phyloP scores from a whole-genome alignment of 768 basidiomycete genomes.

The Tubosaeta sp. region DNA sequence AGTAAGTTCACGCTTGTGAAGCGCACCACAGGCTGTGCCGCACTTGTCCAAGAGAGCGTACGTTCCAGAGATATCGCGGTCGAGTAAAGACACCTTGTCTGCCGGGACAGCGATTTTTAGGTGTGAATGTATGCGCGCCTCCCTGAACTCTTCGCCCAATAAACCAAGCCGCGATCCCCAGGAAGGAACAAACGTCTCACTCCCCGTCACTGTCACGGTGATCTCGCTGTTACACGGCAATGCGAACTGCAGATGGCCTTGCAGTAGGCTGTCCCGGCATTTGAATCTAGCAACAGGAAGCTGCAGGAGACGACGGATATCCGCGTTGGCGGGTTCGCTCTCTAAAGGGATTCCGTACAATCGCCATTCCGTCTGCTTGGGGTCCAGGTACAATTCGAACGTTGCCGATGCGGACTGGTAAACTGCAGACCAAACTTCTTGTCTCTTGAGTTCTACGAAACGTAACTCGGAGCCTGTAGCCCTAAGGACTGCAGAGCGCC shows the following conservation, averaged over 20 bases:
- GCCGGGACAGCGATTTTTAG: conserved; percentile 58
- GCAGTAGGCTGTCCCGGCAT: conserved; percentile 53
- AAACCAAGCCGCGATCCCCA: conserved; percentile 86
- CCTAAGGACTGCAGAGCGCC: conserved; percentile 63
- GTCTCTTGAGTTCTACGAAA: conserved; percentile 82
- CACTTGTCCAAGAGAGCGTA: conserved; percentile 82
- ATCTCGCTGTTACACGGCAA: conserved; percentile 59
- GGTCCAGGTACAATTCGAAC: conserved; percentile 75
- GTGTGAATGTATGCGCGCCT: conserved; percentile 61
- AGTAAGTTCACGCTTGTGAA: conserved; percentile 60
- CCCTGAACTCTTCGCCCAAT: conserved; percentile 56
- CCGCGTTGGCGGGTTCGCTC: conserved; percentile 69
- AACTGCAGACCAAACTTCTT: conserved; percentile 80
- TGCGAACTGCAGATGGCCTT: conserved; percentile 77
- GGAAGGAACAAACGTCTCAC: conserved; percentile 67
- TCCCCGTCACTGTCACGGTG: conserved; percentile 51
- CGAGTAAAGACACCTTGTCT: conserved; percentile 47
- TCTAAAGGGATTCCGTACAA: conserved; percentile 69
- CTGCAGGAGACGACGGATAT: conserved; percentile 68
- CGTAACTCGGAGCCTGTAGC: conserved; percentile 63
- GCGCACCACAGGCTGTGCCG: conserved; percentile 79
- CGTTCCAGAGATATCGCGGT: conserved; percentile 76
- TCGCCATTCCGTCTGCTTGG: conserved; percentile 80
- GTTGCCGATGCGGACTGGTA: conserved; percentile 69
- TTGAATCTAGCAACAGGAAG: conserved; percentile 73